Base-by-base conservation (phyloP, 148 eudicot genomes). In the Beta vulgaris region DNA sequence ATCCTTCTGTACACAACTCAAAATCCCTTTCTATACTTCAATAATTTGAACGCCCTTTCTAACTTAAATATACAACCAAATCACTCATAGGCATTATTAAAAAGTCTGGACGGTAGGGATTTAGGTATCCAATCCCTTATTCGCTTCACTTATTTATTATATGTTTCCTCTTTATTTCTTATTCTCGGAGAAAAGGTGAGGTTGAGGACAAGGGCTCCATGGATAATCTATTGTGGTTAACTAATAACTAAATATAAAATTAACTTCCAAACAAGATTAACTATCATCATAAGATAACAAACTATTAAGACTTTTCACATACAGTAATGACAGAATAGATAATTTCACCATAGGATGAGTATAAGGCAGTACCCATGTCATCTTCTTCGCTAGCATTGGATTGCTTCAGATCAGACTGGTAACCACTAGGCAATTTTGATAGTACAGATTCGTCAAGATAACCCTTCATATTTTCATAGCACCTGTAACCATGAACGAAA, bases 341-440 rank as follows among this genome's bases (percentile, higher is more conserved):
- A 72, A n/a, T n/a, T n/a, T 44, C 29, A n/a, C 10, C 57, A 60
- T 14, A 32, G 32, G 43, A 53, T 40, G 36, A 71, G 48, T 35
- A 49, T 43, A 73, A 21, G n/a, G 16, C 70, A 44, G 40, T 89
- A 92, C 98, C 98, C 97, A 92, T 95, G 85, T 95, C 97, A 80
- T 92, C 93, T 70, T 90, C 96, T 82, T 91, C 97, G 68, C 98
- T 92, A 37, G 88, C 89, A 73, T 82, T 81, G 78, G 97, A 95
- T 87, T 95, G 98, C 85, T 91, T 90, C 62, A 90, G 74, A 77
- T 87, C 86, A 71, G 98, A 95, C 84, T 92, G 88, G 83, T 90
- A 92, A 48, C 91, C 89, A 77, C 79, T 87, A 19, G 98, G 96
- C 73, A 93, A 77, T 66, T 89, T 91, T 44, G 90, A 85, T 64